Evolutionary conservation across 2,329 filamentous ascomycete genomes (phyloP), one percentile per base, ranked within the genome.

Genomic region (Tricladium varicosporioides): DNA sequence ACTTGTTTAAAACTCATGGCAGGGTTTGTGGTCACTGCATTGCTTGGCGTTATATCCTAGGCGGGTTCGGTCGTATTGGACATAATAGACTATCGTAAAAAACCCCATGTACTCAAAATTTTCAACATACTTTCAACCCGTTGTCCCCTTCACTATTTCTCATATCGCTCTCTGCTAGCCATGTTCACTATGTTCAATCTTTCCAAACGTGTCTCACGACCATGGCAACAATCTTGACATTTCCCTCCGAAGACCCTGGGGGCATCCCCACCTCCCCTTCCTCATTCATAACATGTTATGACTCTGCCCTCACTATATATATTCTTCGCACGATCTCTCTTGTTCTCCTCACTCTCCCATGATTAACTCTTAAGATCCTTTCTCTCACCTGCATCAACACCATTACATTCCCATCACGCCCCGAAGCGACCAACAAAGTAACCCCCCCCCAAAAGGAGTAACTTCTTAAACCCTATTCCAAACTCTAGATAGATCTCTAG

Each of bases 401-500:
- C 10, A 4, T 10, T 11, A 40, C 36, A 40, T 10, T 40, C 36
- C 36, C 36, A 40, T 10, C 36, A 40, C 36, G 36, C 36, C 10
- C 36, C 36, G 36, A 40, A 36, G 32, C 32, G 7, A n/a, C 36
- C 10, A 40, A 40, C 10, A 5, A 10, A 40, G 7, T 7, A 27
- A 27, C 22, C 4, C 22, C 22, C 3, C 3, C 22, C 36, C 11
- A 40, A 40, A 40, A 4, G 9, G 5, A 40, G 10, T 55, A 18
- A 55, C 67, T 79, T 77, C 5, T 73, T 73, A 44, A 65, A 65
- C 2, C 69, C 69, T 13, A 71, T 70, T 1, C 71, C 71, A 67
- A 78, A 77, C 62, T 80, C 75, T 3, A 76, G 77, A 70, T 80
- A 78, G 15, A 71, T 65, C 54, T 71, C 74, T 33, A 66, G 59